Evolutionary conservation across 1,284 basidiomycete genomes (phyloP), one percentile per base, ranked within the genome.

Genomic region (Pholiota adiposa): DNA sequence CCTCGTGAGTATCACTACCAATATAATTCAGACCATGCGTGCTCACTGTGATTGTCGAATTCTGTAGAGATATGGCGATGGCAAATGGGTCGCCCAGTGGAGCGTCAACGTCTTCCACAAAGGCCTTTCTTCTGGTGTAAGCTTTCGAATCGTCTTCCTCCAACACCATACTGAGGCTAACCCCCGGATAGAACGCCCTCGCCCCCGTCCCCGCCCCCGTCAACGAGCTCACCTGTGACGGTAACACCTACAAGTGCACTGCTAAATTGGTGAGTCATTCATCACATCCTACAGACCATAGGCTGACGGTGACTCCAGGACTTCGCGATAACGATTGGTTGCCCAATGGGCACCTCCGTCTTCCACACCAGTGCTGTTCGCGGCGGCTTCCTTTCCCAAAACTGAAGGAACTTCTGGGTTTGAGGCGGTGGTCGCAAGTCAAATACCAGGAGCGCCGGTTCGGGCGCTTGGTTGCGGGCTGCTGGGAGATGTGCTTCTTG

Each of bases 181-280:
- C n/a, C n/a, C n/a, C n/a, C n/a, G n/a, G n/a, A n/a, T n/a, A 29
- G 8, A 19, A 36, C 23, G n/a, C 23, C 11, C 8, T 27, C 23
- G 33, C 25, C 0, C 55, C 55, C 7, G 57, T 59, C 36, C 54
- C 54, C 8, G 56, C 53, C 34, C 57, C 57, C 2, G 57, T 59
- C 18, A 59, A 33, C 23, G 12, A 53, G 51, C 44, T 59, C 12
- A 41, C 2, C 34, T 59, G 57, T n/a, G 57, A 59, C 36, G 57
- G 57, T 21, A 44, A 54, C 18, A 33, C 44, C 23, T 59, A 54
- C 57, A 54, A 59, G 36, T 59, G 57, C 51, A 59, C 57, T 41
- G 57, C 51, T n/a, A 54, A 59, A 16, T 51, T 56, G 48, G 55
- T 51, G n/a, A 6, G 54, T 31, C 11, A 7, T 34, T 49, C 1